Evolutionary conservation across 768 basidiomycete genomes (phyloP).

Genomic region (Suillus luteus): DNA sequence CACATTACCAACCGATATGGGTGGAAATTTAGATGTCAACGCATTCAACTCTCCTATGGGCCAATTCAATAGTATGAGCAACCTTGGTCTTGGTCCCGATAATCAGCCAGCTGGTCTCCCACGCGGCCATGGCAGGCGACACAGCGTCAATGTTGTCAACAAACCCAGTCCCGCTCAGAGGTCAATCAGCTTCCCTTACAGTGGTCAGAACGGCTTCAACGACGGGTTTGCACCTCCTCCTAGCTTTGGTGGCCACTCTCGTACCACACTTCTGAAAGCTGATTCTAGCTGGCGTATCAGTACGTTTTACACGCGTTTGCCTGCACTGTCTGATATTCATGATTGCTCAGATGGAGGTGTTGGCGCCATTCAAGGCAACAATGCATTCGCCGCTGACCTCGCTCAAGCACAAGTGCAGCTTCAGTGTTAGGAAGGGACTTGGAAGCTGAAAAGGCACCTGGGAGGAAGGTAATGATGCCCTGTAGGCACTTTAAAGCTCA

Average conservation of each 20-base stretch:
- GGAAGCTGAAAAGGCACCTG: too few species aligned
- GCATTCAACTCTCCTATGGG: constrained; percentile 49
- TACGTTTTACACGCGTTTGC: constrained; percentile 40
- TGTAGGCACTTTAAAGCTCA: too few species aligned
- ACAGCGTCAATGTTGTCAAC: constrained; percentile 91
- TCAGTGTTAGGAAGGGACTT: constrained; percentile 36
- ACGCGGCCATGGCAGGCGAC: constrained; percentile 84
- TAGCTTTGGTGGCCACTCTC: constrained; percentile 66
- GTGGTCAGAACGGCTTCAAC: constrained; percentile 68
- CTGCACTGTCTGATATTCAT: constrained; percentile 4
- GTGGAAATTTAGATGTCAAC: constrained; percentile 45
- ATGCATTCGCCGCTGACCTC: constrained; percentile 76
- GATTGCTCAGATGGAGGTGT: constrained; percentile 53
- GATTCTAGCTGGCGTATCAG: constrained; percentile 91
- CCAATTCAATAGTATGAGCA: constrained; percentile 60
- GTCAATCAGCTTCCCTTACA: constrained; percentile 53
- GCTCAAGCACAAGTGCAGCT: constrained; percentile 97
- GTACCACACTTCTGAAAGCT: constrained; percentile 69
- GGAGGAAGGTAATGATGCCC: too few species aligned
- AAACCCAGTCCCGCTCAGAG: constrained; percentile 55
- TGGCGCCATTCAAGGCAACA: constrained; percentile 61
- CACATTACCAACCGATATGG: constrained; percentile 64
- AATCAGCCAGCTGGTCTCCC: constrained; percentile 66
- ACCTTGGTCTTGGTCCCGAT: constrained; percentile 60
- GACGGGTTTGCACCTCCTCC: constrained; percentile 73